These are phyloP conservation scores for Fusarium sambucinum DNA, from an alignment of 2,329 filamentous ascomycete species.

Conservation along the genomic window DNA sequence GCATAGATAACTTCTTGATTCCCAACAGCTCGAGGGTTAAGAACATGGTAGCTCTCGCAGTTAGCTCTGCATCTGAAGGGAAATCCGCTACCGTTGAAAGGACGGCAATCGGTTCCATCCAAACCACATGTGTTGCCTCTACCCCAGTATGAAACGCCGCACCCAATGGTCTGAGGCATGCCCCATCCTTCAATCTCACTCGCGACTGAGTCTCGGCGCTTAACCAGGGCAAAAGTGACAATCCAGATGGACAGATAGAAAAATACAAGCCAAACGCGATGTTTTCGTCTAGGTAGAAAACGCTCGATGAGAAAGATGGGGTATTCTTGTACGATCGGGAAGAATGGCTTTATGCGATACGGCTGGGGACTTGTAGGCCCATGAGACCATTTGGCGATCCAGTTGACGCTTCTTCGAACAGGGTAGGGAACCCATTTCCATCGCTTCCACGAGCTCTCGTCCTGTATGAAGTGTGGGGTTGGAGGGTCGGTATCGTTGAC, in stretches of 20 bases:
- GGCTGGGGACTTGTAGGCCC: conserved; percentile 67
- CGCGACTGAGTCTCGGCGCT: conserved; percentile 70
- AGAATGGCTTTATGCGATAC: conserved; percentile 66
- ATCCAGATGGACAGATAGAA: conserved; percentile 76
- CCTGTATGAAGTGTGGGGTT: conserved; percentile 72
- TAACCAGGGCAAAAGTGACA: conserved; percentile 75
- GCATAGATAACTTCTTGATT: conserved; percentile 73
- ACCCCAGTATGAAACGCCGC: conserved; percentile 77
- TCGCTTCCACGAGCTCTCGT: conserved; percentile 60
- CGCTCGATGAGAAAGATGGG: conserved; percentile 73
- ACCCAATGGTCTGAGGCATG: conserved; percentile 72
- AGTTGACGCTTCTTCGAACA: conserved; percentile 60
- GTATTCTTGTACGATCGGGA: conserved; percentile 75
- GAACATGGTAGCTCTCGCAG: conserved; percentile 73
- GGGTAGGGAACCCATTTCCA: conserved; percentile 72
- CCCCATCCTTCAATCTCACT: conserved; percentile 77
- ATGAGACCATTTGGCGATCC: conserved; percentile 62
- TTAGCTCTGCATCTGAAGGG: conserved; percentile 81
- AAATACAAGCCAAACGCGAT: conserved; percentile 70
- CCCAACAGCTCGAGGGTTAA: conserved; percentile 82
- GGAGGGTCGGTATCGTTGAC: conserved; percentile 59
- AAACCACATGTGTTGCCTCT: conserved; percentile 78
- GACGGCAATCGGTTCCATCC: conserved; percentile 79
- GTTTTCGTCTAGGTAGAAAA: conserved; percentile 69
- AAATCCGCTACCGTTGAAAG: conserved; percentile 77